phyloP scores from a whole-genome alignment of 225 moss, liverwort and hornwort genomes.

The Sphagnum tenellum region DNA sequence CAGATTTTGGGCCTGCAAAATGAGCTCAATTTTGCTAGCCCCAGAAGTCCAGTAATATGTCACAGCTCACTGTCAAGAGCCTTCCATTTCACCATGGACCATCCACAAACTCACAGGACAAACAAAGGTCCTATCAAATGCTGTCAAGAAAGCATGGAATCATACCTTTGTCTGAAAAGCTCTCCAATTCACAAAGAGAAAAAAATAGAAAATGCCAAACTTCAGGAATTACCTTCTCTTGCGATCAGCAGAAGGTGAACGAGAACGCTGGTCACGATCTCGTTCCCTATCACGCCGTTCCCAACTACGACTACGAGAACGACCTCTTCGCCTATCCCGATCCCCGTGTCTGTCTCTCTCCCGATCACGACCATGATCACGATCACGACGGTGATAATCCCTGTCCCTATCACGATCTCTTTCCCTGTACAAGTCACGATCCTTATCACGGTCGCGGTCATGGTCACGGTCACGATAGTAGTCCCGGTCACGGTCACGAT shows the following conservation, averaged over 20 bases:
- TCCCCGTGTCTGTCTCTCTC: constrained; percentile 71
- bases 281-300: constrained; percentile 72
- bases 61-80: too few relatives aligned
- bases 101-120: too few relatives aligned
- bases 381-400: constrained; percentile 57
- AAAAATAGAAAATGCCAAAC: too few relatives aligned
- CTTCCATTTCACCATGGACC: too few relatives aligned
- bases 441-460: constrained; percentile 61
- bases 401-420: constrained; percentile 72
- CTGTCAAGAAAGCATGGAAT: too few relatives aligned
- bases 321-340: constrained; percentile 71
- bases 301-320: constrained; percentile 69
- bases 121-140: too few relatives aligned
- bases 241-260: constrained; percentile 55
- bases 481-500: constrained; percentile 70
- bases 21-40: too few relatives aligned
- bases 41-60: too few relatives aligned
- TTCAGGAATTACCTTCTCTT: constrained; percentile 53
- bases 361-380: constrained; percentile 66
- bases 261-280: constrained; percentile 64
- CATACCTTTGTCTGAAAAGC: too few relatives aligned
- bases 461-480: constrained; percentile 59
- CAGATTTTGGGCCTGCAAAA: too few relatives aligned
- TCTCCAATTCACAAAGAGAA: too few relatives aligned
- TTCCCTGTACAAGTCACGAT: constrained; percentile 33